Percentiles rank a stretch among this genome's conserved stretches.
Conservation (phyloP, 345 rosid genomes). For the Sisymbrium irio region DNA sequence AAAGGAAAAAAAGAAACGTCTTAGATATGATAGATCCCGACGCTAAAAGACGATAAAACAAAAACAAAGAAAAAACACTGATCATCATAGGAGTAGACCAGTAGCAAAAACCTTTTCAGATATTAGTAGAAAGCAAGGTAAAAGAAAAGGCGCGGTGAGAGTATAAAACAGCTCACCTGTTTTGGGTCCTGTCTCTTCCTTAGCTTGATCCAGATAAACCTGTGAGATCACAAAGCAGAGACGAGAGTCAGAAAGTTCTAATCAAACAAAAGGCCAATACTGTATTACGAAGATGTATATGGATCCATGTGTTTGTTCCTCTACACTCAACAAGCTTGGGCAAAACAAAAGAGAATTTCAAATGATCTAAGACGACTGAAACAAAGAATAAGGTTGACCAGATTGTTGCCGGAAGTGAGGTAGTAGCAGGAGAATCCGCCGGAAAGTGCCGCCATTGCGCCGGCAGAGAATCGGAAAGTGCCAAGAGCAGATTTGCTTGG, state of each 20-base stretch:
- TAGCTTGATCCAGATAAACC: slow-evolving; percentile 72
- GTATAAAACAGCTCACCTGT: slow-evolving; percentile 44
- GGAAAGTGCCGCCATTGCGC: slow-evolving; percentile 75
- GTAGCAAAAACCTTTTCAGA: neutral
- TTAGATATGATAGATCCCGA: too few relatives aligned
- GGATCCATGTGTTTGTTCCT: neutral
- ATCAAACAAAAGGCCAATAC: neutral
- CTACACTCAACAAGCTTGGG: slow-evolving; percentile 6
- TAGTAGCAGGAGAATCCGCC: slow-evolving; percentile 74
- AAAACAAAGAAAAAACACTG: neutral
- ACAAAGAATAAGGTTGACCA: slow-evolving; percentile 41
- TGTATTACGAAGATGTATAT: neutral
- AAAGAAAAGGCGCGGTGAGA: neutral
- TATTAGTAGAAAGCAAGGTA: neutral
- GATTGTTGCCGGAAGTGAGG: slow-evolving; percentile 49
- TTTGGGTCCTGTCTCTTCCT: slow-evolving; percentile 57
- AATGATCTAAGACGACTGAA: neutral
- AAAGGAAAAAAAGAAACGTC: neutral
- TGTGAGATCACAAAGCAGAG: slow-evolving; percentile 27
- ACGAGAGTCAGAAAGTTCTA: neutral
- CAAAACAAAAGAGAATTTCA: neutral
- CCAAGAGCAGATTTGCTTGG: slow-evolving; percentile 40
- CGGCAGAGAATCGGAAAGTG: slow-evolving; percentile 53
- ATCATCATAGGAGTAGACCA: neutral
- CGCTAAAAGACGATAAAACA: neutral